Evolutionary conservation across 306 rosid genomes (phyloP), one percentile per base, ranked within the genome.

Genomic region (Casuarina cunninghamiana): DNA sequence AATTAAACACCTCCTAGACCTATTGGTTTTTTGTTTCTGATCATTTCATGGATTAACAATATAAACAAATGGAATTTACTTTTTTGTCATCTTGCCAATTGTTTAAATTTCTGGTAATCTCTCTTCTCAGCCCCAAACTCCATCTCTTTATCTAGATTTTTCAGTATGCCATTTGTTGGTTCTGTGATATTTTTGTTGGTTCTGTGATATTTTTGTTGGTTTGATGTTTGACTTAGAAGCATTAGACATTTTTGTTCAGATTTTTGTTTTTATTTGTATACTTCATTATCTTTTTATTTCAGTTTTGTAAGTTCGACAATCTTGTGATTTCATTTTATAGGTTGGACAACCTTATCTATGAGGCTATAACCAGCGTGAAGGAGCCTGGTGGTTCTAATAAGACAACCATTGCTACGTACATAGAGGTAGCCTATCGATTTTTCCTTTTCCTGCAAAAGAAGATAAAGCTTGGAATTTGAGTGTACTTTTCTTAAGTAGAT

Each of bases 341-440:
- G 82, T 78, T 95, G 84, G 99, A 95, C 82, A 88, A 81, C 84
- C 96, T 95, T 81, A 88, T 95, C 57, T 87, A 88, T 83, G 99
- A 95, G 81, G 97, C 99, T 35, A 88, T 95, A 46, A 75, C 86
- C 80, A 82, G 77, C 82, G 81, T 95, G 86, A 89, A 85, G 84
- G 99, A 95, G 86, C 85, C 82, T 44, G 89, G 93, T 46, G 97
- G 99, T 68, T 93, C 99, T 77, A 93, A 91, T 79, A 95, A 91
- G 89, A 93, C 97, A 53, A 61, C 88, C 60, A 95, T 95, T 81
- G 90, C 93, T 37, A 78, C 93, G 37, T 95, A 91, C 82, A 95
- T 95, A 15, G 97, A 89, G 98, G 98, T 95, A 86, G 10, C 77
- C 94, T 19, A 8, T 16, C 69, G 72, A 41, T n/a, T 66, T 19